Base-by-base conservation (phyloP, 2,329 filamentous ascomycete genomes). In the Coniella lustricola region DNA sequence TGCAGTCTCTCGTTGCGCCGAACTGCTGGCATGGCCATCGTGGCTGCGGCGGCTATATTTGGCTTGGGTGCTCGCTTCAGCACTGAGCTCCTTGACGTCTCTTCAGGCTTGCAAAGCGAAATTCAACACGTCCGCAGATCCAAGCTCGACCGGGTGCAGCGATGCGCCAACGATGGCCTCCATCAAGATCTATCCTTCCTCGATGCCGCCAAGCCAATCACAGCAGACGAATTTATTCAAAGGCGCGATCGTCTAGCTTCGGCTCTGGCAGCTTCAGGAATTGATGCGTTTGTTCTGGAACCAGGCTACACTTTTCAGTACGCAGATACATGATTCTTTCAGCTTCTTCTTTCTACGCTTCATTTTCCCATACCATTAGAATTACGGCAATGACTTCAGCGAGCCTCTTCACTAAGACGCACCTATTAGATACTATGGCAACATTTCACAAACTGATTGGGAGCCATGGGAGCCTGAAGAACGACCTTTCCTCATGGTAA, bases 381-480 rank as follows among this genome's bases (percentile, higher is more conserved):
- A n/a, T n/a, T n/a, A n/a, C n/a, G n/a, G n/a, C n/a, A n/a, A n/a
- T n/a, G n/a, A n/a, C n/a, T n/a, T n/a, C n/a, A n/a, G n/a, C n/a
- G n/a, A n/a, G n/a, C n/a, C n/a, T n/a, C n/a, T n/a, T n/a, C n/a
- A n/a, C n/a, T n/a, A n/a, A n/a, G n/a, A n/a, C n/a, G n/a, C 18
- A 22, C 3, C 16, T 17, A n/a, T 4, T 31, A 44, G 66, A 33
- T 74, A 83, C 60, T 84, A 81, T 57, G 79, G 70, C 40, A 83
- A 84, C 56, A 69, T 79, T 36, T 80, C 76, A 1, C 79, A 83
- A 57, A 60, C 59, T 0, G 74, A 82, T 51, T 83, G 79, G 80
- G 79, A 84, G 54, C 73, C 75, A 0, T 83, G 78, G 78, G 79
- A 82, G 66, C 78, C 79, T 0, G 79, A 83, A 56, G 79, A 83